Evolutionary conservation across 345 rosid genomes (phyloP).

Genomic region (Syzygium oleosum): DNA sequence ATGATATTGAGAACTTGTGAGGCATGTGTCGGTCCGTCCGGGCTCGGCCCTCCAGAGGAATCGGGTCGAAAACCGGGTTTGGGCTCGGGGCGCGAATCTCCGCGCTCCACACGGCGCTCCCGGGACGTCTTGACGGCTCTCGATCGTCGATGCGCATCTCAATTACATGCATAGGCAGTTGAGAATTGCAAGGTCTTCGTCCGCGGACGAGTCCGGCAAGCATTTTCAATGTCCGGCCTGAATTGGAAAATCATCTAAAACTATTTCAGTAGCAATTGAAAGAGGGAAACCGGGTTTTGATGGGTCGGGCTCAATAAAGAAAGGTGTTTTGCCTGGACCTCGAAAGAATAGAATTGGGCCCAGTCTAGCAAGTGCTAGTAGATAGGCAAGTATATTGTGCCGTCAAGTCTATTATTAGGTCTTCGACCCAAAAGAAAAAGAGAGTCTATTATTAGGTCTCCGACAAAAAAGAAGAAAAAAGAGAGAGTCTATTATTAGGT

Average conservation of each 20-base stretch:
- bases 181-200: not conserved
- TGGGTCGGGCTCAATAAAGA: not conserved
- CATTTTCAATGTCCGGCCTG: not conserved
- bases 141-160: not conserved
- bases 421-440: too few species aligned
- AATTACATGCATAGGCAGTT: fast-evolving
- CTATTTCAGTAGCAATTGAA: not conserved
- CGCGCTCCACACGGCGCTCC: not conserved
- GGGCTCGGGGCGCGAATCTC: not conserved
- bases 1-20: not conserved
- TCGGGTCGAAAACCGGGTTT: not conserved
- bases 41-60: not conserved
- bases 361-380: not conserved
- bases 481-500: not conserved
- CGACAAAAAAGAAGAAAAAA: too few species aligned
- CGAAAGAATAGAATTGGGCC: not conserved
- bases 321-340: not conserved
- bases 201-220: not conserved
- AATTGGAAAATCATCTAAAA: too few species aligned
- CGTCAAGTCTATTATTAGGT: not conserved
- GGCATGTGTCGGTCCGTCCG: not conserved
- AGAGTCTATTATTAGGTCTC: too few species aligned
- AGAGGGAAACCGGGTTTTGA: not conserved
- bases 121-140: not conserved
- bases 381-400: not conserved